Evolutionary conservation across 2,329 filamentous ascomycete genomes (phyloP).

Genomic region (Hirsutella thompsonii): DNA sequence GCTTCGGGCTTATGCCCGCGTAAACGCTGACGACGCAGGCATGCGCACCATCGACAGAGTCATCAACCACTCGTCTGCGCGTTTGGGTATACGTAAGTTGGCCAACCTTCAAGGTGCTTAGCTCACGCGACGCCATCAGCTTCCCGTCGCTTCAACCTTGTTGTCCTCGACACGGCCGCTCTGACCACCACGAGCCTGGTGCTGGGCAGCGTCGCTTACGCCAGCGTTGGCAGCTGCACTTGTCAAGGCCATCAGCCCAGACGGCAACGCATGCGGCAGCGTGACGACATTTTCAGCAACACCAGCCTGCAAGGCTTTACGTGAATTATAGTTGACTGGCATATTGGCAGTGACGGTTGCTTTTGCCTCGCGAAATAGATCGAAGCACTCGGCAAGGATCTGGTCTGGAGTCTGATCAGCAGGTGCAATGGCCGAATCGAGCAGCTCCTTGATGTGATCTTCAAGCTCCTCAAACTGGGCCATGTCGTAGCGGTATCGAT

Average conservation of each 20-base stretch:
- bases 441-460: conserved; percentile 34
- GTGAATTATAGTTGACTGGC: conserved; percentile 26
- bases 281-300: not conserved
- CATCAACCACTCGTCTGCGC: too few relatives aligned
- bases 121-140: too few relatives aligned
- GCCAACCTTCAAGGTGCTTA: too few relatives aligned
- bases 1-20: too few relatives aligned
- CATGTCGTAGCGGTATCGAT: conserved; percentile 35
- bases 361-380: conserved; percentile 30
- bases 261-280: not conserved
- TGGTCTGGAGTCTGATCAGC: conserved; percentile 29
- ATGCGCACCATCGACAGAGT: too few relatives aligned
- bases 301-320: conserved; percentile 5
- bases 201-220: too few relatives aligned
- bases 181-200: too few relatives aligned
- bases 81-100: too few relatives aligned
- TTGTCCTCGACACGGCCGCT: too few relatives aligned
- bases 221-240: not conserved
- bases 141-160: too few relatives aligned
- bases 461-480: conserved; percentile 36
- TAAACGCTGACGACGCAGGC: too few relatives aligned
- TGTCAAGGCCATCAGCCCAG: not conserved
- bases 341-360: conserved; percentile 33
- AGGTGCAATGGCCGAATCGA: conserved; percentile 33
- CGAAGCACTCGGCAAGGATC: conserved; percentile 32